These are phyloP conservation scores for Colletotrichum sp. DNA, from an alignment of 2,329 filamentous ascomycete genomes.

Conservation along the genomic window DNA sequence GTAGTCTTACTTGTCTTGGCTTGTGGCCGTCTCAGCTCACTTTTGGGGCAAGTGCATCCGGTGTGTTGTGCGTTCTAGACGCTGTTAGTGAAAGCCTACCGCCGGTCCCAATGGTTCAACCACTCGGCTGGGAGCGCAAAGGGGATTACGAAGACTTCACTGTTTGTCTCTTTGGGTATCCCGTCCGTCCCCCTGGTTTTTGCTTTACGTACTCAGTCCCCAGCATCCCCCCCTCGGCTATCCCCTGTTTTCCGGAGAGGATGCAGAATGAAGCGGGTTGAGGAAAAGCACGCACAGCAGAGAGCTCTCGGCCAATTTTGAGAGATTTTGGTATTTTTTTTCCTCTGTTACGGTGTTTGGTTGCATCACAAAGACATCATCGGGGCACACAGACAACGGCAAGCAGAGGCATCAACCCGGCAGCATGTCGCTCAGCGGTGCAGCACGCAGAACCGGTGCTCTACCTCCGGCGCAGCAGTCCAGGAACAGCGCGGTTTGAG, in stretches of 20 bases:
- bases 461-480: background rate
- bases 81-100: background rate
- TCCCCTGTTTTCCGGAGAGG: background rate
- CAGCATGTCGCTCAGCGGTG: background rate
- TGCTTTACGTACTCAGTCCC: background rate
- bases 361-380: conserved; percentile 21
- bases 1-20: background rate
- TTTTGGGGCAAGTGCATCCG: background rate
- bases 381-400: background rate
- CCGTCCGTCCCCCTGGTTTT: background rate
- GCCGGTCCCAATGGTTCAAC: background rate
- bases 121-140: background rate
- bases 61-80: background rate
- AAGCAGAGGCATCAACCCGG: background rate
- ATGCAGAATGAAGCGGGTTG: background rate
- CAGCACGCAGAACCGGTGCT: background rate
- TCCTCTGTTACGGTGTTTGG: too few species aligned
- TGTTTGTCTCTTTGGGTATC: background rate
- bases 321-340: background rate
- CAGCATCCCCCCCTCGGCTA: background rate
- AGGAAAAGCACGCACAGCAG: background rate
- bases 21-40: background rate
- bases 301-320: background rate
- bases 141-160: background rate
- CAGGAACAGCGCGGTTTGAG: background rate